Evolutionary conservation across 371 early-diverging fungal species (phyloP), one percentile per base, ranked within the genome.

Genomic region (Gilbertella persicaria): DNA sequence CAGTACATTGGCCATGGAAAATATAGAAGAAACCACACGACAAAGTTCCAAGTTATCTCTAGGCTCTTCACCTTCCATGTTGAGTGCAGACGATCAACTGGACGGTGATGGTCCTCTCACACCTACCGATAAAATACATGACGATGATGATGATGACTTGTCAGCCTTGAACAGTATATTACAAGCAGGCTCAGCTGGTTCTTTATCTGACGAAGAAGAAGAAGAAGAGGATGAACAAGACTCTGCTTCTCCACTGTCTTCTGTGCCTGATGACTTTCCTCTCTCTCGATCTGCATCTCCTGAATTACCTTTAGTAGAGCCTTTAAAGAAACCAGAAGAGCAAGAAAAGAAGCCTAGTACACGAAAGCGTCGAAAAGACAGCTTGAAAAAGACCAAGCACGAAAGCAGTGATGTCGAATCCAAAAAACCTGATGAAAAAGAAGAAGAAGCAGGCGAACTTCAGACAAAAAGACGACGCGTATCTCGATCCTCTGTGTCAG

Each of bases 51-150:
- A 73, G 45, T 41, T 76, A 25, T 76, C 73, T 2, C 43, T 76
- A 17, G 77, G 71, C 0, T 77, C 77, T 20, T 73, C 71, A 20
- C 71, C 77, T 13, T 77, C 77, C 45, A 66, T 61, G 19, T 26
- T 76, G 16, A 71, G 69, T 44, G 65, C 66, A n/a, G 59, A 64
- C 17, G 64, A 64, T 13, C 54, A 64, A 26, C 38, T 63, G 26
- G 67, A 62, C 21, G 55, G 63, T 4, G 67, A 59, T 14, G 67
- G 58, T 0, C 67, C 67, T 36, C 40, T 66, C 7, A 62, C 67
- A 25, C 63, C 56, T 16, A 62, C 54, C 12, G 70, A 60, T 46
- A 59, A 64, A 30, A 58, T 65, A 24, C 62, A 66, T 38, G 56
- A 66, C 33, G 52, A 43, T 9, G 42, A 26, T 5, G 53, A 66